Conservation (phyloP, 169 alveolate genomes). For the Babesia sp. region DNA sequence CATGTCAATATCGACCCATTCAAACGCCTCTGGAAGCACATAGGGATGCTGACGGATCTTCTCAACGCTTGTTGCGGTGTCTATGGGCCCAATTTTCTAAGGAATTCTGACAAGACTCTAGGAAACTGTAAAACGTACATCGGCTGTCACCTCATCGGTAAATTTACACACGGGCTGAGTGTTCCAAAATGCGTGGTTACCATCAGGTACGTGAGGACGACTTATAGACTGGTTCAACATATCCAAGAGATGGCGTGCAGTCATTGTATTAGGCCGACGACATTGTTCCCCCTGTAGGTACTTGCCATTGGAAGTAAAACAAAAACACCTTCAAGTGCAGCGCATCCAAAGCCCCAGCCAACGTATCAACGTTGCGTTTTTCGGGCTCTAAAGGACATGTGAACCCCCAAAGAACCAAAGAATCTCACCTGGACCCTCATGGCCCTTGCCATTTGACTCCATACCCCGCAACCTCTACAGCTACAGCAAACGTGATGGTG, state of each 20-base stretch:
- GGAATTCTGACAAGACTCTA: background rate
- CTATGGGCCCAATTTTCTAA: constrained; percentile 63
- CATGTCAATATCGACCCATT: constrained; percentile 90
- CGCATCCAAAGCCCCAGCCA: background rate
- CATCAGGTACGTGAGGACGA: background rate
- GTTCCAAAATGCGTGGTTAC: constrained; percentile 91
- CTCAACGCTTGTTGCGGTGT: constrained; percentile 2
- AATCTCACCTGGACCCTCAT: background rate
- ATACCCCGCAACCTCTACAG: too few relatives aligned
- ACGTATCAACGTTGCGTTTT: background rate
- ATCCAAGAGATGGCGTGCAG: background rate
- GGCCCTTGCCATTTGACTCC: background rate
- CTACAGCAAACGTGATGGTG: background rate
- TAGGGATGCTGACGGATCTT: constrained; percentile 20
- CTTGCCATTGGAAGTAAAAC: background rate
- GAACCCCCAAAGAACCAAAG: background rate
- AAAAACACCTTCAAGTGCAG: constrained; percentile 3
- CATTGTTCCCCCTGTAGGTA: constrained; percentile 2
- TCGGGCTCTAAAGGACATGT: background rate
- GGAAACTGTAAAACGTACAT: constrained; percentile 16
- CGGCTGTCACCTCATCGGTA: constrained; percentile 71
- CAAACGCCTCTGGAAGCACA: constrained; percentile 88
- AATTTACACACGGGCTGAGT: constrained; percentile 94
- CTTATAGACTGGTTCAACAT: background rate
- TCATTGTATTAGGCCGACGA: background rate